Evolutionary conservation across 768 basidiomycete genomes (phyloP).

Genomic region (Leucogyrophana mollusca): DNA sequence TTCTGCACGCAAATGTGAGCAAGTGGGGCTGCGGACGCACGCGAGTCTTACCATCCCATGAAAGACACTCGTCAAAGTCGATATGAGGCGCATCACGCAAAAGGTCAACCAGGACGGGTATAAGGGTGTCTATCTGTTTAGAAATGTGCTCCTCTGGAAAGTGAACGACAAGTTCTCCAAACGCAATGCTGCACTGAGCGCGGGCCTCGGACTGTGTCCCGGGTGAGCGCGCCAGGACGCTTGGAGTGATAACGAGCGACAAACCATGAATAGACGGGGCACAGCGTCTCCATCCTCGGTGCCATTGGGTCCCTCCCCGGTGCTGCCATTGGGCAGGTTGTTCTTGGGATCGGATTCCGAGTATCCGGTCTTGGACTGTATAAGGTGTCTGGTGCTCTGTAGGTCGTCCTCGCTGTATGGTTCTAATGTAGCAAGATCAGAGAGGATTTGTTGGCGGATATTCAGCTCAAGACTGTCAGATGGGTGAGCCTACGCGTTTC

Average conservation of each 20-base stretch:
- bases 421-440: constrained; percentile 66
- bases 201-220: constrained; percentile 58
- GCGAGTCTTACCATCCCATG: constrained; percentile 69
- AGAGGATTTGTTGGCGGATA: constrained; percentile 71
- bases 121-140: constrained; percentile 48
- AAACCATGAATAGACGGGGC: constrained; percentile 56
- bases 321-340: constrained; percentile 12
- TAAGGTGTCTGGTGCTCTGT: constrained; percentile 49
- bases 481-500: not conserved
- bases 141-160: constrained; percentile 53
- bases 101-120: constrained; percentile 64
- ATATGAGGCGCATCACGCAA: constrained; percentile 71
- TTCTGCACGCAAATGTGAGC: constrained; percentile 43
- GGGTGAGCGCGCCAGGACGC: constrained; percentile 5
- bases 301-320: no score
- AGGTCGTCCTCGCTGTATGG: constrained; percentile 47
- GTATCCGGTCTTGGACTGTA: constrained; percentile 61
- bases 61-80: constrained; percentile 75
- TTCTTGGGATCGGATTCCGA: constrained; percentile 21
- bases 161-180: constrained; percentile 73
- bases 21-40: not conserved
- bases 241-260: constrained; percentile 12
- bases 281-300: constrained; percentile 13
- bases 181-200: constrained; percentile 80
- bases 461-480: constrained; percentile 67